phyloP scores from a whole-genome alignment of 139 green algal species.

The Tetradesmus obliquus region DNA sequence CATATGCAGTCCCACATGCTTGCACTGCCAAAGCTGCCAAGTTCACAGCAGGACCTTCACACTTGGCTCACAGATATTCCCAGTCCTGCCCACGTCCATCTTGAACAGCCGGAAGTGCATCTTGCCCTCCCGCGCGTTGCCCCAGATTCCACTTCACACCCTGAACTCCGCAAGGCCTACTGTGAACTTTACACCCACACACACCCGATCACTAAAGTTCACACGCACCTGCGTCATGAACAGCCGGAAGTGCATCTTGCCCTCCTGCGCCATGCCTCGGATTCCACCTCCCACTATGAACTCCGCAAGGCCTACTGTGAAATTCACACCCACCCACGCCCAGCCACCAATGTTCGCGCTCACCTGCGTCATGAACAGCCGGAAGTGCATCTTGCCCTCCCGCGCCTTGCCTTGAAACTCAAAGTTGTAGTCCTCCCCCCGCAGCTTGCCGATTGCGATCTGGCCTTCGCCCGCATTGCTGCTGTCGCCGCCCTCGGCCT shows the following conservation, averaged over 20 bases:
- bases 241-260: conserved; percentile 92
- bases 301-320: neutral
- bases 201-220: neutral
- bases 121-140: conserved; percentile 81
- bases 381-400: conserved; percentile 90
- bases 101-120: conserved; percentile 91
- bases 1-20: too few relatives aligned
- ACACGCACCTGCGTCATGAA: conserved; percentile 74
- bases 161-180: neutral
- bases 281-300: conserved; percentile 74
- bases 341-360: neutral
- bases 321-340: neutral
- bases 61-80: too few relatives aligned
- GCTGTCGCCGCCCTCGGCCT: neutral
- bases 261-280: conserved; percentile 73
- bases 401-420: conserved; percentile 81
- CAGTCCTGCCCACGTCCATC: conserved; percentile 54
- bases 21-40: too few relatives aligned
- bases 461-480: conserved; percentile 19
- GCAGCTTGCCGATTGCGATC: conserved; percentile 80
- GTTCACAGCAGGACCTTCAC: too few relatives aligned
- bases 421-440: conserved; percentile 93
- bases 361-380: conserved; percentile 82
- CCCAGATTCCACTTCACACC: conserved; percentile 51
- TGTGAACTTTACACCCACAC: neutral